These are phyloP conservation scores for Bruguiera sexangula DNA, from an alignment of 345 rosid genomes.

Conservation along the genomic window DNA sequence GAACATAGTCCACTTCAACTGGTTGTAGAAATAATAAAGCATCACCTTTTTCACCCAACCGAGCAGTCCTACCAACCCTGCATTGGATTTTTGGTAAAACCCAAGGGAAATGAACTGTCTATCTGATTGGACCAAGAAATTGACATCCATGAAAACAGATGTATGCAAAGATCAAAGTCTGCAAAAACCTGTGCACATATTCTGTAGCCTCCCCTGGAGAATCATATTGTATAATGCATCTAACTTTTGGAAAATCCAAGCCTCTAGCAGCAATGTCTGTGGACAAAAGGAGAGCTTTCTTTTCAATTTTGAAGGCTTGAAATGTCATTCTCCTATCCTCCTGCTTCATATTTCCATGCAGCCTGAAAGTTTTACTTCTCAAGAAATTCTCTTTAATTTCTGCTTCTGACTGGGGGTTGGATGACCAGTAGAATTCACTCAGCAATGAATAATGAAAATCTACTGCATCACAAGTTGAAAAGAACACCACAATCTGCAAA, in stretches of 20 bases:
- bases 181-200: slow-evolving; percentile 82
- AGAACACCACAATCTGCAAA: slow-evolving; percentile 88
- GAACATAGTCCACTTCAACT: slow-evolving; percentile 69
- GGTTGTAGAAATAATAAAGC: slow-evolving; percentile 86
- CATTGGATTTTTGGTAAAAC: slow-evolving; percentile 24
- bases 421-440: slow-evolving; percentile 65
- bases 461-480: slow-evolving; percentile 97
- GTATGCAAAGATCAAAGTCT: not conserved
- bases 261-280: slow-evolving; percentile 96
- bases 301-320: slow-evolving; percentile 72
- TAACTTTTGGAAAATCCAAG: slow-evolving; percentile 87
- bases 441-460: slow-evolving; percentile 84
- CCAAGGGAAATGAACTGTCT: slow-evolving; percentile 1
- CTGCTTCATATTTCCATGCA: slow-evolving; percentile 96
- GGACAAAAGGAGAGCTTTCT: slow-evolving; percentile 71
- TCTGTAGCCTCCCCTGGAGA: slow-evolving; percentile 99
- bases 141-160: not conserved
- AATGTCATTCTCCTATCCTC: slow-evolving; percentile 76
- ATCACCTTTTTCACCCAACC: slow-evolving; percentile 90
- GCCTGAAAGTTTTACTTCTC: slow-evolving; percentile 60
- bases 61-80: slow-evolving; percentile 98
- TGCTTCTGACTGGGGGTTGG: slow-evolving; percentile 41
- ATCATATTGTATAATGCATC: slow-evolving; percentile 92
- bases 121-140: slow-evolving; percentile 1
- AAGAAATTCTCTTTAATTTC: slow-evolving; percentile 50